phyloP scores from a whole-genome alignment of 1,284 basidiomycete genomes.

The Trichosporon sp. region DNA sequence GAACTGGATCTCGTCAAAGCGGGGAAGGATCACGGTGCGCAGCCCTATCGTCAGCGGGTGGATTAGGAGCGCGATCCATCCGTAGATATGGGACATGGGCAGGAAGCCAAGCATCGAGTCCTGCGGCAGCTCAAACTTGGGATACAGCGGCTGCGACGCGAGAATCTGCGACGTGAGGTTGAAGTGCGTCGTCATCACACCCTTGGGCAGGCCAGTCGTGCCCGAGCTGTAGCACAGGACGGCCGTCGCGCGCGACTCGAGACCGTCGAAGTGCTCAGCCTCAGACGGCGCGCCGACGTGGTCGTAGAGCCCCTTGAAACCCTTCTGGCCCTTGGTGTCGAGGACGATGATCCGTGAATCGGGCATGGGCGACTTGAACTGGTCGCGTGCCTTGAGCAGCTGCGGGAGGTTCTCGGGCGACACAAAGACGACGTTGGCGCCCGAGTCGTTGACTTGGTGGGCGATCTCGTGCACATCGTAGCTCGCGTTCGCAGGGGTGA shows the following conservation, averaged over 20 bases:
- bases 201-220: constrained; percentile 52
- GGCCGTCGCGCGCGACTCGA: constrained; percentile 6
- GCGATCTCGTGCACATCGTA: constrained; percentile 23
- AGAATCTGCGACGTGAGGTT: constrained; percentile 54
- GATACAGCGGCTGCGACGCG: neutral
- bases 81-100: constrained; percentile 21
- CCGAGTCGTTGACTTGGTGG: constrained; percentile 54
- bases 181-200: constrained; percentile 59
- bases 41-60: constrained; percentile 60
- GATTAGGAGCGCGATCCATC: constrained; percentile 52
- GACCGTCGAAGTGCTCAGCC: constrained; percentile 18
- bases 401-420: constrained; percentile 53
- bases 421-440: constrained; percentile 57
- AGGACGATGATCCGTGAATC: constrained; percentile 34
- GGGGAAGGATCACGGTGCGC: constrained; percentile 63
- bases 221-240: constrained; percentile 63
- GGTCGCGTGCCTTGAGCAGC: constrained; percentile 29
- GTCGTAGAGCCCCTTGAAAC: constrained; percentile 9
- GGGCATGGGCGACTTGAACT: constrained; percentile 16
- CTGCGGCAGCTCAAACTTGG: neutral
- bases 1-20: constrained; percentile 53
- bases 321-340: neutral
- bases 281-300: neutral
- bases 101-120: constrained; percentile 17
- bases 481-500: constrained; percentile 41